Evolutionary conservation across 2,329 filamentous ascomycete genomes (phyloP), one percentile per base, ranked within the genome.

Genomic region (Colletotrichum graminicola): DNA sequence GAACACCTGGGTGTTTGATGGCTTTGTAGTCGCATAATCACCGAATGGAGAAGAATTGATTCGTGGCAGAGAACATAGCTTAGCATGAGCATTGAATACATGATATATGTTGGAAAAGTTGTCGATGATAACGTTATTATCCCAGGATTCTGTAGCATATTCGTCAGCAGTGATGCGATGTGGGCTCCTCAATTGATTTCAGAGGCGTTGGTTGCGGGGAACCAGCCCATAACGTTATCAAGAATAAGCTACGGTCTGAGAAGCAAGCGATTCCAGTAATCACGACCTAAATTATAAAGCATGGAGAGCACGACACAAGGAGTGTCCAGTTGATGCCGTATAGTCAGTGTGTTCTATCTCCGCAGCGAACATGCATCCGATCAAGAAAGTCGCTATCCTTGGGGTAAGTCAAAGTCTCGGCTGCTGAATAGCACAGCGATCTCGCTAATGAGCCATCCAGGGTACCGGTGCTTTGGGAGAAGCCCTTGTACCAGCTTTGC

Each of bases 381-480:
- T 69, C 14, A 56, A 61, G 11, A 69, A 32, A 3, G 49, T 69
- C 4, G 66, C 49, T 1, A n/a, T 69, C 7, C 55, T 69, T 8
- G 69, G 66, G 11, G 69, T 65, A 57, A 49, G 66, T 65, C 6
- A 5, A 5, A 5, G 18, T 36, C 1, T 16, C 11, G 1, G 12
- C 23, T 26, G 4, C 12, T 14, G 8, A 8, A 16, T 6, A 23
- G 12, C 23, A 16, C 18, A 12, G 12, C 10, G n/a, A 2, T n/a
- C 6, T 57, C 36, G 34, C n/a, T 39, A 10, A 34, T 8, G 4
- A 14, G 2, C 1, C 14, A 1, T 2, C 1, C 26, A 69, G 60
- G 60, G 18, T 1, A 72, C 61, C 1, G 66, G 69, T 3, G 32
- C 69, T 12, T 56, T 65, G 6, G 69, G 60, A 6, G 29, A 64